Base-by-base conservation (phyloP, 2,329 filamentous ascomycete genomes). In the Monilinia fructicola region DNA sequence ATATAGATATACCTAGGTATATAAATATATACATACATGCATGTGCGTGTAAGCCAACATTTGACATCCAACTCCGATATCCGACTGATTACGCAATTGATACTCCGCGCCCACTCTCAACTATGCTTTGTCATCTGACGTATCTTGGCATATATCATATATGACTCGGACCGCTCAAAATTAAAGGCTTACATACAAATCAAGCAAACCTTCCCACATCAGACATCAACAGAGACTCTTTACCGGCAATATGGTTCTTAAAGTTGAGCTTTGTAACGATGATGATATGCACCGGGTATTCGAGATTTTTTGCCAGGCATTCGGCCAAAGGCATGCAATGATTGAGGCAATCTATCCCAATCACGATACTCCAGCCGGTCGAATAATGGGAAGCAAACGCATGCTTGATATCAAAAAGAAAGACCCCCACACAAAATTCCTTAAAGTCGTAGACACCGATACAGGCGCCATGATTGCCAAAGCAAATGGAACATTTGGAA, bases 401-500 rank as follows among this genome's bases (percentile, higher is more conserved):
- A 53, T 62, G 35, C 31, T 50, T n/a, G 59, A 53, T 21, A 53
- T 10, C 4, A 62, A 62, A 53, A 62, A 62, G 4, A n/a, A 28
- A 9, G 46, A 53, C 3, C 46, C 46, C 9, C 59, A 62, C 23
- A 62, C 59, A 10, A 62, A 10, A n/a, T 62, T 38, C 53, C 46
- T 62, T 1, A 62, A 62, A 40, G 48, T 53, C 3, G 59, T 62
- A 18, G 59, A 62, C 16, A 62, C 59, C 9, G 59, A 62, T 10
- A 62, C 59, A 1, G 59, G 59, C 1, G 31, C 14, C 40, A 62
- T 62, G 6, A 53, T 53, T n/a, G 59, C 59, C 11, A 38, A 52
- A 38, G 59, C 59, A 62, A 62, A 40, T 62, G 59, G 59, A 62
- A 62, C 10, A 62, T 62, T 53, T 62, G 59, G 59, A 62, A 62